These are phyloP conservation scores for Lippia alba DNA, from an alignment of 305 asterid genomes.

Conservation along the genomic window DNA sequence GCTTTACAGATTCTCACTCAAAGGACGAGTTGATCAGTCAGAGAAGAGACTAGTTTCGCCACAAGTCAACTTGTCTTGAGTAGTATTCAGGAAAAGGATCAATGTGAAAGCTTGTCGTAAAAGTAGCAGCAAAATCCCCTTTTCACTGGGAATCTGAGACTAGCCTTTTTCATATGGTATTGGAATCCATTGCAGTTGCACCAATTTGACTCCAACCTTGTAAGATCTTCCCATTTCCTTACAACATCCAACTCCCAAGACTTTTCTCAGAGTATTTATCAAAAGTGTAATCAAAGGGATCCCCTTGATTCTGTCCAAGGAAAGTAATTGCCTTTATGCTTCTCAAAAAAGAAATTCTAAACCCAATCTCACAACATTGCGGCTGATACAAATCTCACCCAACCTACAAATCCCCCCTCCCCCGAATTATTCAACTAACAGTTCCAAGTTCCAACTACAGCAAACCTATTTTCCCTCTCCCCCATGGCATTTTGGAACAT, in stretches of 20 bases:
- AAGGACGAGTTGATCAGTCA: too few relatives aligned
- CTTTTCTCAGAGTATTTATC: background rate
- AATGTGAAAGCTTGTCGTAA: too few relatives aligned
- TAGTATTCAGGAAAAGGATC: too few relatives aligned
- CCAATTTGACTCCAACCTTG: background rate
- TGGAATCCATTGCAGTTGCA: background rate
- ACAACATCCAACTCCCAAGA: background rate
- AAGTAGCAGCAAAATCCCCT: background rate
- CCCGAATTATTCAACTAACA: background rate
- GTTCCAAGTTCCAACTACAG: background rate
- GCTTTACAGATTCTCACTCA: too few relatives aligned
- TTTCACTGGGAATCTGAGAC: background rate
- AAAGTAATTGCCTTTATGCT: constrained; percentile 25
- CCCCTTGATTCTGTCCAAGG: constrained; percentile 3
- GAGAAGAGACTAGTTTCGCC: too few relatives aligned
- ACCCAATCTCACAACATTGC: constrained; percentile 44
- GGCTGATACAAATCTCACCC: constrained; percentile 36
- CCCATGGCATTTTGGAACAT: constrained; percentile 36
- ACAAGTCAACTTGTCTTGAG: too few relatives aligned
- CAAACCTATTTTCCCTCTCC: constrained; percentile 10
- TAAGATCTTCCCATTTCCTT: too few relatives aligned
- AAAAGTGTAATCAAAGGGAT: constrained; percentile 15
- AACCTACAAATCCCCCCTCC: background rate
- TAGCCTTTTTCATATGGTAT: background rate
- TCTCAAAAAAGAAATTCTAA: constrained; percentile 48